phyloP scores from a whole-genome alignment of 2,329 filamentous ascomycete species.

The Aphanocladium album region DNA sequence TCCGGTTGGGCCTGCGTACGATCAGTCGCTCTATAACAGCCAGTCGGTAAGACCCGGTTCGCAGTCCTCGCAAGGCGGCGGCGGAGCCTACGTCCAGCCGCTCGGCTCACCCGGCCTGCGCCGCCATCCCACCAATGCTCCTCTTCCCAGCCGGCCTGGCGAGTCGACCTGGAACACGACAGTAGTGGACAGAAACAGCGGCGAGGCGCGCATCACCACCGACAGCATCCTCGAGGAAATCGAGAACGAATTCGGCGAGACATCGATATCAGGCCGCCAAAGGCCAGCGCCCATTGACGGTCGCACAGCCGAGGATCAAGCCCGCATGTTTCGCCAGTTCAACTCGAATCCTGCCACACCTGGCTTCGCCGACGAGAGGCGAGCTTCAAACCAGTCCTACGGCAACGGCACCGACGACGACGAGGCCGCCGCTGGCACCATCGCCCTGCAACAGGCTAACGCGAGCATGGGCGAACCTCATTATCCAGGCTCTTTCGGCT shows the following conservation, averaged over 20 bases:
- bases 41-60: constrained; percentile 46
- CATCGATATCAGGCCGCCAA: constrained; percentile 23
- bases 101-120: constrained; percentile 44
- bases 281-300: constrained; percentile 42
- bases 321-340: constrained; percentile 44
- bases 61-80: constrained; percentile 40
- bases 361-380: constrained; percentile 20
- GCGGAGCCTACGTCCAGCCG: constrained; percentile 36
- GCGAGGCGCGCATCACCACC: constrained; percentile 41
- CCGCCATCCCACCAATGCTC: constrained; percentile 55
- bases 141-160: constrained; percentile 50
- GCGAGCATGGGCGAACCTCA: constrained; percentile 67
- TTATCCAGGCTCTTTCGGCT: constrained; percentile 30
- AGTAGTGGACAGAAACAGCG: constrained; percentile 34
- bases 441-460: constrained; percentile 71
- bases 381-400: constrained; percentile 15
- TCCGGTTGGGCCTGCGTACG: constrained; percentile 48
- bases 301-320: constrained; percentile 40
- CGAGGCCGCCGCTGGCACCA: constrained; percentile 77
- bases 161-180: constrained; percentile 38
- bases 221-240: constrained; percentile 55
- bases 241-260: constrained; percentile 40
- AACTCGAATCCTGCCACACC: constrained; percentile 46
- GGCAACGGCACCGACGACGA: constrained; percentile 51
- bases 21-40: constrained; percentile 41